These are phyloP conservation scores for Sordariomycetes sp. DNA, from an alignment of 2,329 filamentous ascomycete genomes.

Conservation along the genomic window DNA sequence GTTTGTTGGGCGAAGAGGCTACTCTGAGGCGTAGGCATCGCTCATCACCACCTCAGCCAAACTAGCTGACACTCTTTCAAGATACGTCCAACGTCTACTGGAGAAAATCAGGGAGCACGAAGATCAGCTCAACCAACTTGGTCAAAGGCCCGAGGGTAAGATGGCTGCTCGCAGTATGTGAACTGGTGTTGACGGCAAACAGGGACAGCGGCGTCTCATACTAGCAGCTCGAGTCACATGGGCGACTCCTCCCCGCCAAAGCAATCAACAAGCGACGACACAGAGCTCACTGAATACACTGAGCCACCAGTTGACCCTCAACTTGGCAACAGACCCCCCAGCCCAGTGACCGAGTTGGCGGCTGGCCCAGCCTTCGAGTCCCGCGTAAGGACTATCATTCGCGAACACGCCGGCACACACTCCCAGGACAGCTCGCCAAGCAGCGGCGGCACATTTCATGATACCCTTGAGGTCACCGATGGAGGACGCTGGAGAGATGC, in stretches of 20 bases:
- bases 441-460: conserved; percentile 13
- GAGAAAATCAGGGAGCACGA: conserved; percentile 11
- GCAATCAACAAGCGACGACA: no score
- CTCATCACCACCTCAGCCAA: not conserved
- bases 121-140: conserved; percentile 5
- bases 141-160: not conserved
- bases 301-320: not conserved
- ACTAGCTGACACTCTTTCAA: conserved; percentile 1
- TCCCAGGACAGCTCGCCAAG: conserved; percentile 9
- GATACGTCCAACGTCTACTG: conserved; percentile 11
- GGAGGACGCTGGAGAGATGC: conserved; percentile 7
- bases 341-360: conserved; percentile 6
- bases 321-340: not conserved
- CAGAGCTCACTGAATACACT: no score
- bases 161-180: no score
- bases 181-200: no score
- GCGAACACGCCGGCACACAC: conserved; percentile 7
- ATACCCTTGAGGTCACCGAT: not conserved
- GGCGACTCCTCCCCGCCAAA: no score
- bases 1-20: conserved; percentile 9
- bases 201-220: no score
- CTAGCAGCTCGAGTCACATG: no score
- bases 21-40: conserved; percentile 11
- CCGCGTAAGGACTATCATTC: conserved; percentile 11
- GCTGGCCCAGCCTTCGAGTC: conserved; percentile 13